phyloP scores from a whole-genome alignment of 305 asterid species.

The Euphrasia arctica region DNA sequence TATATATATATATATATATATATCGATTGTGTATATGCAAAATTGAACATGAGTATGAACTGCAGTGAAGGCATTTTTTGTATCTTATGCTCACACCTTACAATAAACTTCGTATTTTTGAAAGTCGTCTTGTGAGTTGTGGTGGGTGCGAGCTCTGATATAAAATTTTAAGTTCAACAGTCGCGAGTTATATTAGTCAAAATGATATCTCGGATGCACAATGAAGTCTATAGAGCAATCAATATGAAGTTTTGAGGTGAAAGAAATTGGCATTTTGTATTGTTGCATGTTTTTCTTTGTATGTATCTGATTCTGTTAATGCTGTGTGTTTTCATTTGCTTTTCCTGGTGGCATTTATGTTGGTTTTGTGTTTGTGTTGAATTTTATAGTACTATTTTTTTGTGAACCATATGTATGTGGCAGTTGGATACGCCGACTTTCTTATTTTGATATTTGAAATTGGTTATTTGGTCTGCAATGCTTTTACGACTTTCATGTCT shows the following conservation, averaged over 20 bases:
- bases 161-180: not conserved
- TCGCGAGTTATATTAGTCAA: not conserved
- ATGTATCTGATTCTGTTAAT: not conserved
- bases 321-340: not conserved
- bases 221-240: not conserved
- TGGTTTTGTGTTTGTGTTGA: not conserved
- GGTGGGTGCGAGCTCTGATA: not conserved
- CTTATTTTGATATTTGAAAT: not conserved
- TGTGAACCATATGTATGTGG: not conserved
- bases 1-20: too few relatives aligned
- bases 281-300: not conserved
- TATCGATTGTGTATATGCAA: not conserved
- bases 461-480: not conserved
- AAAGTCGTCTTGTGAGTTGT: constrained; percentile 5
- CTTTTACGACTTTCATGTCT: not conserved
- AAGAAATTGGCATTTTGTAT: not conserved
- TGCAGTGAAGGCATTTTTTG: not conserved
- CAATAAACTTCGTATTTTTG: not conserved
- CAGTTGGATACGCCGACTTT: not conserved
- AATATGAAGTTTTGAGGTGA: not conserved
- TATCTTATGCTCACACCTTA: not conserved
- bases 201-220: not conserved
- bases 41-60: not conserved
- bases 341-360: not conserved
- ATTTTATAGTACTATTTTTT: too few relatives aligned